Conservation (phyloP, 257 asterid genomes). For the Parsonsia alboflavescens region DNA sequence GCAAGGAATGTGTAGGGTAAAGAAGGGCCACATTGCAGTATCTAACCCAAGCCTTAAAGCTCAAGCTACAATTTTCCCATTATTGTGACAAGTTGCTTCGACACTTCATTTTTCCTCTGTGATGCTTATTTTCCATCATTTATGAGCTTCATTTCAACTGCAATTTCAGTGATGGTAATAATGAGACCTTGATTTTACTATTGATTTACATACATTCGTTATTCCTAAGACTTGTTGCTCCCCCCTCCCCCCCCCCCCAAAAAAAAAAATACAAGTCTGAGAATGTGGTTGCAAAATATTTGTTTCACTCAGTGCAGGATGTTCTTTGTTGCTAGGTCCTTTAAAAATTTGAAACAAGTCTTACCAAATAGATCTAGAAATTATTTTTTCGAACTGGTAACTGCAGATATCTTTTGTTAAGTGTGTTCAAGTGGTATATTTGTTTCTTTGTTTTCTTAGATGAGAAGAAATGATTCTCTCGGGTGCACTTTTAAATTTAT, state of each 20-base stretch:
- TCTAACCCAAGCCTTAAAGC: too few species aligned
- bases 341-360: neutral
- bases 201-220: neutral
- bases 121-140: neutral
- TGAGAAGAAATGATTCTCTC: neutral
- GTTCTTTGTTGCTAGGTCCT: neutral
- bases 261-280: neutral
- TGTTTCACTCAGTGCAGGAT: neutral
- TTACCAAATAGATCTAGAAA: neutral
- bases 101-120: neutral
- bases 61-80: too few species aligned
- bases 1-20: too few species aligned
- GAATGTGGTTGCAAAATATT: neutral
- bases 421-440: neutral
- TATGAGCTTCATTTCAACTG: neutral
- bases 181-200: neutral
- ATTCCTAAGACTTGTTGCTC: neutral
- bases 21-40: too few species aligned
- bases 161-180: neutral
- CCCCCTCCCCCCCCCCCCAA: too few species aligned
- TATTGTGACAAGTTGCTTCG: too few species aligned
- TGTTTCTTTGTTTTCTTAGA: neutral
- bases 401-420: neutral
- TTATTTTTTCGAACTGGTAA: neutral
- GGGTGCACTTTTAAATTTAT: neutral